A percentile compares a stretch with the other conserved stretches of the same genome.
These are phyloP conservation scores for Pyrenochaeta sp. DNA, from an alignment of 2,329 filamentous ascomycete species.

Conservation along the genomic window DNA sequence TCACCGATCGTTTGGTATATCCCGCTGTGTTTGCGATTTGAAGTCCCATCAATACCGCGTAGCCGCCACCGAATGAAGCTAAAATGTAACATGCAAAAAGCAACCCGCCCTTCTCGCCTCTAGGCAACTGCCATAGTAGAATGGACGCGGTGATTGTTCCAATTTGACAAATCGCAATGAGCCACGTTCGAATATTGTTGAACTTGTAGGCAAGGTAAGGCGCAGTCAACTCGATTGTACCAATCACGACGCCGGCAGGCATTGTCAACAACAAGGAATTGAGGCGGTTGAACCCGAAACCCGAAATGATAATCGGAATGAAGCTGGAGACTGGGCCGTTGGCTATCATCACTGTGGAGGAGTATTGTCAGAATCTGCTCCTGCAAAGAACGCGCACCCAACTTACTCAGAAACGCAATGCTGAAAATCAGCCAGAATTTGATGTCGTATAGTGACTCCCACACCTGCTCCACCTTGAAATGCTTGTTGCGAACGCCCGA, in stretches of 20 bases:
- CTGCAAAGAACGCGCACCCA: too few relatives aligned
- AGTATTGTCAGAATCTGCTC: too few relatives aligned
- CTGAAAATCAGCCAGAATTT: conserved; percentile 59
- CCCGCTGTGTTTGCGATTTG: conserved; percentile 61
- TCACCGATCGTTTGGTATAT: conserved; percentile 60
- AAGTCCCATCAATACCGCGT: conserved; percentile 60
- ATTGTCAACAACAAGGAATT: conserved; percentile 36
- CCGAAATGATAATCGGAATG: conserved; percentile 40
- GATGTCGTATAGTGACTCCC: conserved; percentile 63
- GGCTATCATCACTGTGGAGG: conserved; percentile 33
- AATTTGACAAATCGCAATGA: conserved; percentile 32
- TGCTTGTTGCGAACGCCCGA: conserved; percentile 74
- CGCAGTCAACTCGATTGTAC: conserved; percentile 30
- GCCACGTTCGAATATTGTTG: conserved; percentile 37
- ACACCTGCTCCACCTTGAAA: conserved; percentile 70
- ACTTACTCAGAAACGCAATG: conserved; percentile 26
- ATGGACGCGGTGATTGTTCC: conserved; percentile 53
- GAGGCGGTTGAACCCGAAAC: conserved; percentile 35
- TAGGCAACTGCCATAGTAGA: conserved; percentile 55
- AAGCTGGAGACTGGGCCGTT: conserved; percentile 39
- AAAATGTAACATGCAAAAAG: conserved; percentile 61
- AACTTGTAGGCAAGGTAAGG: conserved; percentile 35
- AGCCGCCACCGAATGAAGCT: conserved; percentile 55
- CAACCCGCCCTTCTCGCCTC: conserved; percentile 51
- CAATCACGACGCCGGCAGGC: conserved; percentile 33